Conservation (phyloP, 208 protist genomes). For the Trypanosoma cruzi region DNA sequence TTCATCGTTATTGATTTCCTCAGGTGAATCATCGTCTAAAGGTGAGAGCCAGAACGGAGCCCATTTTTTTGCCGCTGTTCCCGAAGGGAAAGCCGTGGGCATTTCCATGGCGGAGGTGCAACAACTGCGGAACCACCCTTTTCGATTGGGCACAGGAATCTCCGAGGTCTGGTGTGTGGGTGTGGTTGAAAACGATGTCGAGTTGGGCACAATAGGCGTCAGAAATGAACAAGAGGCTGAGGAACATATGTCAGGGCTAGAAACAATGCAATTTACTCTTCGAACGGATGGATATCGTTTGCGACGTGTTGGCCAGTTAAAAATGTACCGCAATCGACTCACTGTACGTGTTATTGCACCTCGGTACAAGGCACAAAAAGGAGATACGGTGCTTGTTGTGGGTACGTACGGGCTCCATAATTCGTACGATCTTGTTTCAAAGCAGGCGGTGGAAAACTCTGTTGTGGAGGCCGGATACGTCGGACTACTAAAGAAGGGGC, state of each 20-base stretch:
- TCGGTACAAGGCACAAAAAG: constrained; percentile 33
- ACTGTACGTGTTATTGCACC: constrained; percentile 49
- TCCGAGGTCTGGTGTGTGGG: constrained; percentile 26
- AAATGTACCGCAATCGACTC: constrained; percentile 53
- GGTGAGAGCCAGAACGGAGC: not conserved
- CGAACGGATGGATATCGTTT: constrained; percentile 54
- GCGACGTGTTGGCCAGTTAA: constrained; percentile 53
- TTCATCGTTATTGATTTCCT: not conserved
- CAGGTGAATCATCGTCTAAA: not conserved
- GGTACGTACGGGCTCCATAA: constrained; percentile 72
- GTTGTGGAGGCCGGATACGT: constrained; percentile 72
- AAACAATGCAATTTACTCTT: constrained; percentile 64
- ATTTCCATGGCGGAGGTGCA: constrained; percentile 10
- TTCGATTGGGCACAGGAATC: constrained; percentile 19
- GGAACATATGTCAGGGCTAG: not conserved
- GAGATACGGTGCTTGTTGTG: constrained; percentile 60
- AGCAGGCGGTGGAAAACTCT: constrained; percentile 61
- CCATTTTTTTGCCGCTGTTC: constrained; percentile 6
- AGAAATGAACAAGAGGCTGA: not conserved
- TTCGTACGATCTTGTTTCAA: constrained; percentile 77
- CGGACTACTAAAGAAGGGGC: constrained; percentile 34
- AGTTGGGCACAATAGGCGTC: constrained; percentile 11
- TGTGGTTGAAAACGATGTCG: constrained; percentile 20
- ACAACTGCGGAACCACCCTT: constrained; percentile 13
- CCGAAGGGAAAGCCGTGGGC: constrained; percentile 2